Evolutionary conservation across 208 protist species (phyloP), one percentile per base, ranked within the genome.

Genomic region (Endotrypanum monterogeii): DNA sequence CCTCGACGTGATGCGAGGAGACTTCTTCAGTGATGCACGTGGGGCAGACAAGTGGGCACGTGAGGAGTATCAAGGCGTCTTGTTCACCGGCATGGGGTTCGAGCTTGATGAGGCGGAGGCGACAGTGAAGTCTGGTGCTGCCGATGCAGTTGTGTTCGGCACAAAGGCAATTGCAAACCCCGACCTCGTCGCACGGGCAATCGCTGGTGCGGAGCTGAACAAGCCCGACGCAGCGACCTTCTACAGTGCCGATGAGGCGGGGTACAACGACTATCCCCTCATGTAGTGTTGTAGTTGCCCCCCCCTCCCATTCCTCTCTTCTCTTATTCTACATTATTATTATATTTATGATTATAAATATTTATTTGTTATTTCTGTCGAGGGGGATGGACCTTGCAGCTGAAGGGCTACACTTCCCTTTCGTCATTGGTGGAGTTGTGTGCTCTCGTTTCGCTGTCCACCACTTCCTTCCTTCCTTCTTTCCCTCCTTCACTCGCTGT

Each of bases 71-170:
- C 70, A 83, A 2, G 87, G 84, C 60, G 83, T 88, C 41, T 16
- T 89, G 51, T 75, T 90, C 61, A 83, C 72, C 23, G 82, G 79
- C 52, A 63, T 89, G 44, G 80, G 82, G 37, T 93, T 84, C 69
- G 75, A 79, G 39, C 51, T 83, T 0, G 84, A 78, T 1, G 83
- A 83, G 65, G 88, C 82, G 8, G 80, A 83, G 62, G 25, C 73
- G 75, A 57, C 65, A 54, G 66, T 96, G 55, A 58, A 46, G 56
- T 57, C 63, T 41, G 80, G 83, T n/a, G 41, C 73, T 61, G 78
- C 76, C 48, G 91, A 96, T 67, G 80, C 57, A 9, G 78, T 94
- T 20, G 58, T 76, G n/a, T 90, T 93, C 44, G 92, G 89, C 20
- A 25, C 56, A 30, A 79, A 75, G 69, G 84, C 80, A 20, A 83